These are phyloP conservation scores for Ganoderma resinaceum DNA, from an alignment of 1,284 basidiomycete species.

Conservation along the genomic window DNA sequence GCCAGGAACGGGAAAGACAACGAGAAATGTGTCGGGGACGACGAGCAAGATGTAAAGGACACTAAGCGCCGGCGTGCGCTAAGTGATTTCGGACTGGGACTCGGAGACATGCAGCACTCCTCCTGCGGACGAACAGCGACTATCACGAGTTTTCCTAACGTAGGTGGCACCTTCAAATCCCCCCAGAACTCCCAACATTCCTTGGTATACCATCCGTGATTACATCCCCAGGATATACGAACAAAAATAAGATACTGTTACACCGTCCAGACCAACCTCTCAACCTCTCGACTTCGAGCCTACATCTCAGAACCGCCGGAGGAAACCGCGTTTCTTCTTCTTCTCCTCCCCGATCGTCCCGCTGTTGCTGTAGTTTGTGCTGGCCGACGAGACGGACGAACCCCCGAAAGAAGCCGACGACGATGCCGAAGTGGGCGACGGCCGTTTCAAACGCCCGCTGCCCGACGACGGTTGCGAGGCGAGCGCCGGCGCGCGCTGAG, in stretches of 20 bases:
- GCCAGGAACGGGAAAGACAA: conserved; percentile 13
- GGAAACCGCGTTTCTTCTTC: conserved; percentile 84
- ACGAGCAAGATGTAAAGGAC: conserved; percentile 29
- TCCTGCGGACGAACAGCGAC: neutral
- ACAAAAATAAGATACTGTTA: conserved; percentile 32
- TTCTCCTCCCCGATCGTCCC: conserved; percentile 47
- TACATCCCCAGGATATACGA: conserved; percentile 22
- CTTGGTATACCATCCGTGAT: conserved; percentile 25
- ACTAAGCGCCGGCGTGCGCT: conserved; percentile 26
- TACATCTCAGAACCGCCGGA: conserved; percentile 59
- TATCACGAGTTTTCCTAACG: conserved; percentile 18
- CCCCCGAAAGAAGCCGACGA: conserved; percentile 48
- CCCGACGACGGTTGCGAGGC: conserved; percentile 22
- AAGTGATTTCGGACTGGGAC: conserved; percentile 15
- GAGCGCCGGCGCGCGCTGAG: conserved; percentile 46
- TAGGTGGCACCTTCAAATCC: conserved; percentile 18
- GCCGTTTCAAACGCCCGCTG: conserved; percentile 38
- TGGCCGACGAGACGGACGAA: conserved; percentile 55
- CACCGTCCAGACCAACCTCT: conserved; percentile 4
- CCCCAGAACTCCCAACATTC: conserved; percentile 4
- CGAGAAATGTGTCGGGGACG: conserved; percentile 27
- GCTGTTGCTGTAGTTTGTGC: conserved; percentile 42
- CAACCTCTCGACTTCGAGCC: neutral
- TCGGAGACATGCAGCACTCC: conserved; percentile 2
- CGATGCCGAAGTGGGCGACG: conserved; percentile 50